These are phyloP conservation scores for Aegilops speltoides DNA, from an alignment of 176 grass and related monocot genomes.

Conservation along the genomic window DNA sequence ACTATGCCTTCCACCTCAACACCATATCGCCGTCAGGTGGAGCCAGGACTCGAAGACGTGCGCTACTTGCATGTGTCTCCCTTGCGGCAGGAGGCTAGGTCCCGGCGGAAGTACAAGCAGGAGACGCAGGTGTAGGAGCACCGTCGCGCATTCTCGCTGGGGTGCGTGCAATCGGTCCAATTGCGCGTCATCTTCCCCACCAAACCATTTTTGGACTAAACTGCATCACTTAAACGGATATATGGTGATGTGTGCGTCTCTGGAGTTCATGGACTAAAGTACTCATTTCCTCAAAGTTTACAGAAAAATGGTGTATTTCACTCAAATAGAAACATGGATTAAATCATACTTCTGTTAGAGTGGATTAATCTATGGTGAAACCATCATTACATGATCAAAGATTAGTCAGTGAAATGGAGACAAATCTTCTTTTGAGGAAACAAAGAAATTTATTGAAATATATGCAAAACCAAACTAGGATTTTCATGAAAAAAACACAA, in stretches of 20 bases:
- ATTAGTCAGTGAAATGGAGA: constrained; percentile 14
- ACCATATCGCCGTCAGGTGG: not conserved
- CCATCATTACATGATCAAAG: constrained; percentile 18
- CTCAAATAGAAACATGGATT: not conserved
- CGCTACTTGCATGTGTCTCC: not conserved
- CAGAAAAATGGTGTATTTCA: not conserved
- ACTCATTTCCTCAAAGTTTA: not conserved
- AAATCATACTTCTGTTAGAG: constrained; percentile 16
- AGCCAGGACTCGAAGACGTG: not conserved
- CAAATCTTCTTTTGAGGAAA: not conserved
- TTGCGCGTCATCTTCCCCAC: not conserved
- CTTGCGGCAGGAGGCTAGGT: not conserved
- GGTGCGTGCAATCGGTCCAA: not conserved
- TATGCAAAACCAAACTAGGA: constrained; percentile 14
- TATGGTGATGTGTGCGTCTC: not conserved
- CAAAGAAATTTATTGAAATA: constrained; percentile 15
- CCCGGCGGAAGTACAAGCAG: not conserved
- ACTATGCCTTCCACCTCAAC: not conserved
- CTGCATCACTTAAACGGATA: not conserved
- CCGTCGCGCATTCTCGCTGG: not conserved
- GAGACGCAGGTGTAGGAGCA: not conserved
- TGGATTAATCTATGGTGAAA: constrained; percentile 14
- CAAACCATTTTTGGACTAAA: not conserved
- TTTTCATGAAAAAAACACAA: constrained; percentile 5
- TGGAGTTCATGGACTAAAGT: not conserved